Evolutionary conservation across 2,329 filamentous ascomycete species (phyloP), one percentile per base, ranked within the genome.

Genomic region (Fonsecaea nubica): DNA sequence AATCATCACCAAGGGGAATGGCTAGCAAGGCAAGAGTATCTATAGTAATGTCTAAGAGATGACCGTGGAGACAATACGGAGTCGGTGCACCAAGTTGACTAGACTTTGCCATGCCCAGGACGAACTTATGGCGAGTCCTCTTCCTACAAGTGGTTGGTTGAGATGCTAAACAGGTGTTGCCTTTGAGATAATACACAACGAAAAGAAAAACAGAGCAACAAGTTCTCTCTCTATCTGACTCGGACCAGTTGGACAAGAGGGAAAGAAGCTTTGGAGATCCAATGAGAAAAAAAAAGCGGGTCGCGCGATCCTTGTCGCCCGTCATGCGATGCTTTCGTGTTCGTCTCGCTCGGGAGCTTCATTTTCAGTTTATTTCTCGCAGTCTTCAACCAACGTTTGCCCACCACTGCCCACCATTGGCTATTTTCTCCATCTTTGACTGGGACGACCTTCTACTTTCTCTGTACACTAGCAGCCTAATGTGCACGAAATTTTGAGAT

Each of bases 401-500:
- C 48, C 48, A 52, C 48, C 48, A 21, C 35, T 12, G 8, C 50
- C 52, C 25, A 21, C 15, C 40, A 45, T 25, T n/a, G n/a, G 33
- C 35, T 21, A 21, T 45, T 45, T 61, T 38, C 48, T 35, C 18
- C n/a, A 13, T 33, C 36, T n/a, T 58, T 35, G 25, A 15, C 53
- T 32, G 45, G 15, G 18, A 4, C 32, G 10, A 32, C 35, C 48
- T 32, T 40, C 25, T 18, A 12, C 30, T 38, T 18, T 48, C 12
- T 32, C 30, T 61, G 58, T 61, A 61, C 48, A 61, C 21, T 42
- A 61, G 12, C 18, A 33, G 13, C 58, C n/a, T 8, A n/a, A 21
- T 42, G 7, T 13, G 18, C 18, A 13, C 45, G 45, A 50, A 30
- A 25, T 15, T 2, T 54, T 50, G 18, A 10, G 2, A 54, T 61